phyloP scores from a whole-genome alignment of 768 basidiomycete genomes.

The Naganishia vishniacii region DNA sequence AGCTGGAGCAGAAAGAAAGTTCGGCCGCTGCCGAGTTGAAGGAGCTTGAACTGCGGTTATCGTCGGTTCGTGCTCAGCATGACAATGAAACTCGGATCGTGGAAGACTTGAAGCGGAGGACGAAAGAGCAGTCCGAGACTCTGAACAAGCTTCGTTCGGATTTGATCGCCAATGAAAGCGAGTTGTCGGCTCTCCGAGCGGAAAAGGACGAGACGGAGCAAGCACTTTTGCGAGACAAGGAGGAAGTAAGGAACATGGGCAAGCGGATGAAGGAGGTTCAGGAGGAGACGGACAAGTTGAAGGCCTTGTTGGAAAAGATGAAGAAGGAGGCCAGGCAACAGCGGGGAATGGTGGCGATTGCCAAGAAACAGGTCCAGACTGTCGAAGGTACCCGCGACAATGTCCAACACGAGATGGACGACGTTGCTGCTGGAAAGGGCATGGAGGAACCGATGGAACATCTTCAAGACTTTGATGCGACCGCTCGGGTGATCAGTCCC shows the following conservation, averaged over 20 bases:
- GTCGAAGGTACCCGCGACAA: conserved; percentile 73
- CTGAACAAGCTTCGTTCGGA: conserved; percentile 69
- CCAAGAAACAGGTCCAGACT: conserved; percentile 81
- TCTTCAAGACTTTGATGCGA: conserved; percentile 30
- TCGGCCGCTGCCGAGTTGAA: conserved; percentile 69
- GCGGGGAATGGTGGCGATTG: conserved; percentile 88
- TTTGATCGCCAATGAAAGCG: conserved; percentile 83
- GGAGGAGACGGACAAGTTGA: conserved; percentile 64
- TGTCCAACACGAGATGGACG: conserved; percentile 66
- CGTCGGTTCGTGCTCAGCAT: conserved; percentile 73
- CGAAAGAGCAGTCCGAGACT: conserved; percentile 61
- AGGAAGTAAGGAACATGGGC: conserved; percentile 81
- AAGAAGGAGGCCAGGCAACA: conserved; percentile 95
- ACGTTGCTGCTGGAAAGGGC: conserved; percentile 52
- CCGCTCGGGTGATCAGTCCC: conserved; percentile 5
- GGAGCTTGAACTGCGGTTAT: conserved; percentile 73
- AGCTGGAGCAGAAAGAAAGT: conserved; percentile 62
- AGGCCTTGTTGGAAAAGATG: conserved; percentile 71
- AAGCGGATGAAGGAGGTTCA: conserved; percentile 74
- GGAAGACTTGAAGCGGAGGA: conserved; percentile 63
- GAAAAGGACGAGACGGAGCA: conserved; percentile 92
- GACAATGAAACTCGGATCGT: conserved; percentile 75
- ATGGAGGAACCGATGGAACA: conserved; percentile 47
- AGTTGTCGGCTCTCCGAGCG: conserved; percentile 76
- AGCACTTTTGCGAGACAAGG: conserved; percentile 79